Evolutionary conservation across 2,329 filamentous ascomycete genomes (phyloP).

Genomic region (Ascomycota sp.): DNA sequence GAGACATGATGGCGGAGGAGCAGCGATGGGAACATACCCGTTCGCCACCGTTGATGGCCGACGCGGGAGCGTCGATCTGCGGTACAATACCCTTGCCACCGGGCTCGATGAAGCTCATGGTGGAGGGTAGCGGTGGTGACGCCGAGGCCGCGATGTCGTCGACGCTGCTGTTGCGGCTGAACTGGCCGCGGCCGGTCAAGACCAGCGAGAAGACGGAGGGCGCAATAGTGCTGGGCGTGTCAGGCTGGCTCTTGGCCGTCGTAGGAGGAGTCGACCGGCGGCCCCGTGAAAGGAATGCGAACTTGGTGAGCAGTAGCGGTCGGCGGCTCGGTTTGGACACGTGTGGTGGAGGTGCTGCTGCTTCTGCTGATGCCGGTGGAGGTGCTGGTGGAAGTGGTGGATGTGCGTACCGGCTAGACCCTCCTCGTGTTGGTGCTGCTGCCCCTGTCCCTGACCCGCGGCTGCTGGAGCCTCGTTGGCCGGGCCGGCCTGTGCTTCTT

Average conservation of each 20-base stretch:
- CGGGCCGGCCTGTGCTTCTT: too few relatives aligned
- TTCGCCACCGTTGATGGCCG: constrained; percentile 62
- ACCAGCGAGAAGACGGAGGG: constrained; percentile 16
- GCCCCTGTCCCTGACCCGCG: too few relatives aligned
- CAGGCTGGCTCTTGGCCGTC: constrained; percentile 12
- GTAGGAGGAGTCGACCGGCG: constrained; percentile 17
- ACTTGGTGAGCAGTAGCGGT: constrained; percentile 26
- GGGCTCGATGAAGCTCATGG: constrained; percentile 20
- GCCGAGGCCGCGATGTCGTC: constrained; percentile 14
- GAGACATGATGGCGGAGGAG: too few relatives aligned
- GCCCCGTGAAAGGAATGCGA: constrained; percentile 22
- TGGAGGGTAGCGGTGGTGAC: constrained; percentile 6
- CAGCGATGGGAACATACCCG: constrained; percentile 28
- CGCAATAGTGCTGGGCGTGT: constrained; percentile 13
- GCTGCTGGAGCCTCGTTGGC: too few relatives aligned
- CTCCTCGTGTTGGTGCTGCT: too few relatives aligned
- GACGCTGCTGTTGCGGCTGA: constrained; percentile 13
- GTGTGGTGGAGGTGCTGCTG: not conserved
- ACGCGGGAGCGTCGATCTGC: constrained; percentile 54
- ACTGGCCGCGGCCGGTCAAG: constrained; percentile 8
- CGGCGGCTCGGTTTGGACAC: constrained; percentile 8
- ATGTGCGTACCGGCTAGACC: too few relatives aligned
- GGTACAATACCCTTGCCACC: constrained; percentile 25
- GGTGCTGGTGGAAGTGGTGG: too few relatives aligned
- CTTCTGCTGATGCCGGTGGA: not conserved